Base-by-base conservation (phyloP, 805 yeast species). In the Teunomyces funiuensis region DNA sequence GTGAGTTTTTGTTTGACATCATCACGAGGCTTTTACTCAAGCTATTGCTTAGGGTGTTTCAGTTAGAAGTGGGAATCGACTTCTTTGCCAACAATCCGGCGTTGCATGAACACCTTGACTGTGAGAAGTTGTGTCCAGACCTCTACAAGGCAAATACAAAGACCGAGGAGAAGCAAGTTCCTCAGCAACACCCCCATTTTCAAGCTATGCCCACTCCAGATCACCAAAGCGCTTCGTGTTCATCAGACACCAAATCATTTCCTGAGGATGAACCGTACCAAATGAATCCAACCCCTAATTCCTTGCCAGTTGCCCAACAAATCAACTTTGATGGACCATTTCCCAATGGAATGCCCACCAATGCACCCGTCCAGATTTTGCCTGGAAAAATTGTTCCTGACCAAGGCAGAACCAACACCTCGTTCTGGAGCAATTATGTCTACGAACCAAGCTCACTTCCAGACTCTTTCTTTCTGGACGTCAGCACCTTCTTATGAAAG, bases 1-100 rank as follows among this genome's bases (percentile, higher is more conserved):
- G 34, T 17, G 34, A 31, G n/a, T 31, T 31, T 16, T 31, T 31
- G 34, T 31, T 31, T 31, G 34, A 31, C 19, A 31, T 31, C 5
- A 20, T 31, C 11, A 31, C 18, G 15, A 31, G 34, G 13, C 34
- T 31, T n/a, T 18, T 31, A 25, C 34, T 31, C 15, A 31, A 31
- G 13, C 11, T 31, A 13, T 31, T 31, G 11, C 34, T 31, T 31
- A 31, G 34, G n/a, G 34, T 31, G 3, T n/a, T 31, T 13, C 25
- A 31, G 8, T n/a, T 17, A 14, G 28, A 33, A 10, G 13, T 7
- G 20, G 37, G 27, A 9, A 15, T 33, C 13, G 28, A 33, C 10
- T 19, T 22, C n/a, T 19, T 33, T 11, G 27, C 14, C 4, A 33
- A 22, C 16, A 33, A 33, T 20, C 13, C 28, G 4, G 20, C 10